A percentile compares a stretch with the other conserved stretches of the same genome.
These are phyloP conservation scores for Strobilomyces dryophilus DNA, from an alignment of 768 basidiomycete species.

Conservation along the genomic window DNA sequence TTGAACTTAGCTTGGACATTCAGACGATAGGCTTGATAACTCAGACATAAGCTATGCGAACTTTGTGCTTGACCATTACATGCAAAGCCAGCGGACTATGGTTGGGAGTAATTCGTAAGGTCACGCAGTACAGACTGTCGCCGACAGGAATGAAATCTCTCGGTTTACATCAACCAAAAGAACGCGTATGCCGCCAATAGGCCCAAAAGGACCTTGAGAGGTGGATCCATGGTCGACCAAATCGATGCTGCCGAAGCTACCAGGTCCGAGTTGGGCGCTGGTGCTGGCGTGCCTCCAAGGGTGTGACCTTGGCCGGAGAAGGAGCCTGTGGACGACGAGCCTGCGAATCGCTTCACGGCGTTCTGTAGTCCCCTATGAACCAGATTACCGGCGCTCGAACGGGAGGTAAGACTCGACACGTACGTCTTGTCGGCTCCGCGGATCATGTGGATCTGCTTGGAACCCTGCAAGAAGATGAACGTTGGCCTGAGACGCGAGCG, in stretches of 20 bases:
- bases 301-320: conserved; percentile 77
- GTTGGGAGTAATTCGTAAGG: background rate
- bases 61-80: no score
- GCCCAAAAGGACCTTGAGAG: conserved; percentile 60
- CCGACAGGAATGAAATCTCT: background rate
- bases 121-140: background rate
- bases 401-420: conserved; percentile 19
- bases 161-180: conserved; percentile 39
- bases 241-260: conserved; percentile 32
- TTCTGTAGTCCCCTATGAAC: conserved; percentile 53
- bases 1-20: no score
- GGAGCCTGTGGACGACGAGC: conserved; percentile 35
- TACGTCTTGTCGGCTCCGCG: conserved; percentile 68
- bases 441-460: conserved; percentile 63
- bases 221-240: conserved; percentile 56
- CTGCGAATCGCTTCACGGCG: conserved; percentile 51
- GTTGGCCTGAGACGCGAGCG: conserved; percentile 57
- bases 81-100: no score
- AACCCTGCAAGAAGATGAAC: conserved; percentile 72
- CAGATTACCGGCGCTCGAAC: conserved; percentile 1
- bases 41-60: background rate
- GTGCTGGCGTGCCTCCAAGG: conserved; percentile 47
- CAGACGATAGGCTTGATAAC: background rate
- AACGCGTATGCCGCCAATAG: conserved; percentile 62
- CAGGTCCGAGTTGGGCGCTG: conserved; percentile 32